phyloP scores from a whole-genome alignment of 2,329 filamentous ascomycete genomes.

The Fusarium heterosporum region DNA sequence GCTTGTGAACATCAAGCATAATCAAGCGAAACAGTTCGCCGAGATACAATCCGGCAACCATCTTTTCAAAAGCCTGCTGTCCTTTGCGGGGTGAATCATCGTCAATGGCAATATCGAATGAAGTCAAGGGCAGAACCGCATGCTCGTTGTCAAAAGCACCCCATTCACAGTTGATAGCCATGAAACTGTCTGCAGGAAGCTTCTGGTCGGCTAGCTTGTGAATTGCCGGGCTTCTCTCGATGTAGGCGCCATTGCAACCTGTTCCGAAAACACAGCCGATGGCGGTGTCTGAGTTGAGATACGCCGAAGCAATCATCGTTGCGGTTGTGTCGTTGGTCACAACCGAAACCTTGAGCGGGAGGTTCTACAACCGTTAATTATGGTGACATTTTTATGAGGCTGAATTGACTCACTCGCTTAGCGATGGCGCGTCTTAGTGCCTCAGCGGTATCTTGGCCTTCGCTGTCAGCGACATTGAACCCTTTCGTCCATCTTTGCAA shows the following conservation, averaged over 20 bases:
- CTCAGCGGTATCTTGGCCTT: constrained; percentile 89
- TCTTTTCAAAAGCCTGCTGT: constrained; percentile 97
- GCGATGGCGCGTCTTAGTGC: constrained; percentile 83
- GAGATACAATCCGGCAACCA: constrained; percentile 94
- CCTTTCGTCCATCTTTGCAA: constrained; percentile 98
- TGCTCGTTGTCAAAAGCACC: constrained; percentile 96
- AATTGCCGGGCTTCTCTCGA: constrained; percentile 90
- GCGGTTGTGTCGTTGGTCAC: constrained; percentile 98
- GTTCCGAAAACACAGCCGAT: constrained; percentile 99
- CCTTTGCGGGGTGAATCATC: constrained; percentile 92
- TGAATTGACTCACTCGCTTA: constrained; percentile 57
- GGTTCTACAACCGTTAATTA: constrained; percentile 64
- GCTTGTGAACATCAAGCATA: constrained; percentile 82
- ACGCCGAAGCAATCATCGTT: constrained; percentile 94
- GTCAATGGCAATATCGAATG: constrained; percentile 89
- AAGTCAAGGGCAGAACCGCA: constrained; percentile 85
- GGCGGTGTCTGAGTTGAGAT: constrained; percentile 90
- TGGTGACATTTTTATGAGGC: no score
- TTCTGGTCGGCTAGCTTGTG: constrained; percentile 94
- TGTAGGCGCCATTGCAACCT: constrained; percentile 97
- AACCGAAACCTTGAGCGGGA: constrained; percentile 91
- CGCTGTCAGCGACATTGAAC: constrained; percentile 91
- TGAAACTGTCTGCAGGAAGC: constrained; percentile 77
- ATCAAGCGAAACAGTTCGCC: constrained; percentile 94
- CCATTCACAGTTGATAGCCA: constrained; percentile 98